A percentile compares a stretch with the other conserved stretches of the same genome.
Conservation (phyloP, 768 basidiomycete species). For the Tricholoma sp. region DNA sequence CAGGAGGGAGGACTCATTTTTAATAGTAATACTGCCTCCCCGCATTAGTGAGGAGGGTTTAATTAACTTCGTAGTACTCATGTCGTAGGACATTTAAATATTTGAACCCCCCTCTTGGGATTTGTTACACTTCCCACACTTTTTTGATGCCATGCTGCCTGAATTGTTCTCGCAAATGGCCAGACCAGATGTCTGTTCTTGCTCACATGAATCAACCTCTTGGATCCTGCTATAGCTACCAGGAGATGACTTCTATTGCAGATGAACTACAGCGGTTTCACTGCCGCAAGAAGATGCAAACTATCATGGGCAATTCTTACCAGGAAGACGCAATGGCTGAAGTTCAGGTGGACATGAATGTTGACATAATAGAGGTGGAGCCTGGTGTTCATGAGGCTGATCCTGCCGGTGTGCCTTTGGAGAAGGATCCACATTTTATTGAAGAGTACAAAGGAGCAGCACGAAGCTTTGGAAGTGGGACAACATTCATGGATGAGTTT, state of each 20-base stretch:
- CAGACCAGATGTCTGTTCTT: neutral
- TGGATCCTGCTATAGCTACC: neutral
- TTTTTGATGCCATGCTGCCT: neutral
- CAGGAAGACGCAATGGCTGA: neutral
- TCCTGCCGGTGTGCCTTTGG: neutral
- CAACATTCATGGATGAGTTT: constrained; percentile 23
- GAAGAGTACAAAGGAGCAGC: neutral
- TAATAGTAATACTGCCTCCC: too few species aligned
- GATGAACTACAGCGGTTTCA: neutral
- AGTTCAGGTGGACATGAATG: neutral
- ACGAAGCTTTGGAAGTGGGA: neutral
- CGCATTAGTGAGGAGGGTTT: too few species aligned
- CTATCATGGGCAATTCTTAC: too few species aligned
- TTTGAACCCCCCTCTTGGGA: too few species aligned
- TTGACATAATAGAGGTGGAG: neutral
- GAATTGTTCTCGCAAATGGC: neutral
- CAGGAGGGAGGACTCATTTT: constrained; percentile 28
- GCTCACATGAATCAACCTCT: constrained; percentile 2
- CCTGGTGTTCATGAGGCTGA: neutral
- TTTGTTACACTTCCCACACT: neutral
- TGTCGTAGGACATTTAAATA: too few species aligned
- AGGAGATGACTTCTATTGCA: neutral
- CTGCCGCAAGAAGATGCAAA: neutral
- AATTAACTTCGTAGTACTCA: too few species aligned
- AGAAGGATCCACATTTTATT: neutral